phyloP scores from a whole-genome alignment of 768 basidiomycete species.

The Russula olivacea region DNA sequence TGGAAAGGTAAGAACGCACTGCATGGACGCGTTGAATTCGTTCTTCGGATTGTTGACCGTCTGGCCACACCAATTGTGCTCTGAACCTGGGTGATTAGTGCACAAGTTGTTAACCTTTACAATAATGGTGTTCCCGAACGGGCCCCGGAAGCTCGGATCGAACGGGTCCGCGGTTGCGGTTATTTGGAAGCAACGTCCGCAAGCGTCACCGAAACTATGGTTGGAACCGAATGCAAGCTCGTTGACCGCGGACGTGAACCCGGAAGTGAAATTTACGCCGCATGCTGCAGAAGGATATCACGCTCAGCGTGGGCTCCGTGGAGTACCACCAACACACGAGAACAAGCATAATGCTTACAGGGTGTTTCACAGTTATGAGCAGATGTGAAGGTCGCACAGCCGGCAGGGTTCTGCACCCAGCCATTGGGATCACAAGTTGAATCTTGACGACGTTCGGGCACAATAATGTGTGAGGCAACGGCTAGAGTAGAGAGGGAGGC shows the following conservation, averaged over 20 bases:
- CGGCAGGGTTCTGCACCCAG: conserved; percentile 44
- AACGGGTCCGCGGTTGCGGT: conserved; percentile 33
- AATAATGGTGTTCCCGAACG: conserved; percentile 45
- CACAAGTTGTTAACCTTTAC: conserved; percentile 46
- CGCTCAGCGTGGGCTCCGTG: neutral
- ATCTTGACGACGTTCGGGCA: neutral
- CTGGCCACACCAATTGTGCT: conserved; percentile 54
- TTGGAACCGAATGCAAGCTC: conserved; percentile 52
- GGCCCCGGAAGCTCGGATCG: conserved; percentile 31
- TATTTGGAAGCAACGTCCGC: conserved; percentile 54
- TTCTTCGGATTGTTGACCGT: conserved; percentile 39
- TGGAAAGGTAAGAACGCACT: conserved; percentile 35
- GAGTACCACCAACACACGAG: neutral
- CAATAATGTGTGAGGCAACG: neutral
- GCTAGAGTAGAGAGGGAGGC: neutral
- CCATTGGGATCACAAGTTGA: neutral
- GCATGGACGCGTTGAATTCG: conserved; percentile 36
- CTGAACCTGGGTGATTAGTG: conserved; percentile 34
- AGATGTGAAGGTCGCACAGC: conserved; percentile 50
- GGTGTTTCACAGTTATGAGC: conserved; percentile 48
- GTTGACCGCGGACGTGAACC: conserved; percentile 52
- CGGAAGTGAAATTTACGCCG: conserved; percentile 39
- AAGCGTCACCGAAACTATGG: conserved; percentile 50
- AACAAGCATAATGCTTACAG: conserved; percentile 32
- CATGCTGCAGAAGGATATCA: conserved; percentile 36